phyloP scores from a whole-genome alignment of 108 stramenopile genomes.

The Nannochloropsis salina region DNA sequence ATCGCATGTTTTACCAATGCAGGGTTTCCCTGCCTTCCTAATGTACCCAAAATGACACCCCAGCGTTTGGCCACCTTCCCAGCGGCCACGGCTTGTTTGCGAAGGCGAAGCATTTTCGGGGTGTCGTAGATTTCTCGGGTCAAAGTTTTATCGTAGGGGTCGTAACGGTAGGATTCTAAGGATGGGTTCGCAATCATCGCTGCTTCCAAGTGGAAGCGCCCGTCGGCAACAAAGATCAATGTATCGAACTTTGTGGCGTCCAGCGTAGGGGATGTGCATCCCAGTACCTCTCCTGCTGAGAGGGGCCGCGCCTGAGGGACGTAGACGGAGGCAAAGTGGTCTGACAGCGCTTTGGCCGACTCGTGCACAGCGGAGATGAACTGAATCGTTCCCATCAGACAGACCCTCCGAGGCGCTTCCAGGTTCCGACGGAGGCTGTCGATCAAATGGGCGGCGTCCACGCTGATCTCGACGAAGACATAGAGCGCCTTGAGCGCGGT shows the following conservation, averaged over 20 bases:
- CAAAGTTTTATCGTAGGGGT: conserved; percentile 86
- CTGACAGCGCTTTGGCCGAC: conserved; percentile 41
- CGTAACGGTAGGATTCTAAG: conserved; percentile 78
- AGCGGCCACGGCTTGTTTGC: conserved; percentile 48
- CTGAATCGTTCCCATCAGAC: conserved; percentile 66
- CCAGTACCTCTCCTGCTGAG: conserved; percentile 80
- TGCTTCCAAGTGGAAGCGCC: conserved; percentile 91
- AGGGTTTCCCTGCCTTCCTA: conserved; percentile 97
- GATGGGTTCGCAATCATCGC: conserved; percentile 94
- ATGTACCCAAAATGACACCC: conserved; percentile 88
- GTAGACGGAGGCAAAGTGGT: conserved; percentile 49
- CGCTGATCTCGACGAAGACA: conserved; percentile 94
- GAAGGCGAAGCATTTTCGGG: conserved; percentile 61
- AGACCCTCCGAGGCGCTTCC: conserved; percentile 12
- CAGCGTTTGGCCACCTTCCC: conserved; percentile 58
- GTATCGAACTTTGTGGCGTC: conserved; percentile 39
- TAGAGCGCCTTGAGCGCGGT: conserved; percentile 70
- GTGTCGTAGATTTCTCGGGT: conserved; percentile 85
- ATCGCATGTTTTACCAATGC: conserved; percentile 71
- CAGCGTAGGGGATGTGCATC: conserved; percentile 86
- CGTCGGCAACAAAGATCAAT: conserved; percentile 94
- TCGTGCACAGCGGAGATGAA: conserved; percentile 82
- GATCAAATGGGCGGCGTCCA: conserved; percentile 76
- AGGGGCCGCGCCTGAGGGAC: conserved; percentile 53
- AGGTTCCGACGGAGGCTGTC: conserved; percentile 33